Evolutionary conservation across 2,329 filamentous ascomycete genomes (phyloP), one percentile per base, ranked within the genome.

Genomic region (Trichoderma atrobrunneum): DNA sequence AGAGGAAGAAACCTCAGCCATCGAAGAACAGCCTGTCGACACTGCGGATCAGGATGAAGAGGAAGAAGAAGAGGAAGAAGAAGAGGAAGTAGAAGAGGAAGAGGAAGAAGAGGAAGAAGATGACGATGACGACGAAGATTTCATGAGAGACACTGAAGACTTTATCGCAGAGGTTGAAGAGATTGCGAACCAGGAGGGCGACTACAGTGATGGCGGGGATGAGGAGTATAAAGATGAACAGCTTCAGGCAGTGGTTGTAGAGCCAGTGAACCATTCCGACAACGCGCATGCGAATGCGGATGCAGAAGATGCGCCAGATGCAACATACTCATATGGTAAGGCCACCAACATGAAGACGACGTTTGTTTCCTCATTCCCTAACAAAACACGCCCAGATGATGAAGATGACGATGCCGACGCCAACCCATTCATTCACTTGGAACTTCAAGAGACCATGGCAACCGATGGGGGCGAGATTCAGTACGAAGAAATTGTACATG

Each of bases 291-390:
- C 62, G 16, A 60, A 39, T 28, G 71, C 24, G 21, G 51, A 72
- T 24, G 57, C 26, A 3, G 43, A 64, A 30, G 10, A 72, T 8
- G 34, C 54, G 1, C 43, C 60, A 30, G 57, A 70, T 26, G 39
- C 39, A n/a, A 65, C 73, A 36, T 73, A 76, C 70, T 72, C 73
- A 74, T 76, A 79, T 60, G 78, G 78, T 79, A 78, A 77, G 71
- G 48, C 57, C 34, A 69, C 26, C 73, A 72, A 24, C 63, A 61
- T 26, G 48, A 71, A 64, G 72, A 73, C 74, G 7, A 57, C 73
- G 7, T 77, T 76, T 73, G 76, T 75, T 57, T 73, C 69, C 63
- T 74, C 72, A 71, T 71, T 75, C 57, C 69, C 79, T 80, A 75
- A 81, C 76, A 61, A 74, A 48, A 62, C 65, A 59, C 63, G 64